phyloP scores from a whole-genome alignment of 306 rosid species.

The Trifolium repens region DNA sequence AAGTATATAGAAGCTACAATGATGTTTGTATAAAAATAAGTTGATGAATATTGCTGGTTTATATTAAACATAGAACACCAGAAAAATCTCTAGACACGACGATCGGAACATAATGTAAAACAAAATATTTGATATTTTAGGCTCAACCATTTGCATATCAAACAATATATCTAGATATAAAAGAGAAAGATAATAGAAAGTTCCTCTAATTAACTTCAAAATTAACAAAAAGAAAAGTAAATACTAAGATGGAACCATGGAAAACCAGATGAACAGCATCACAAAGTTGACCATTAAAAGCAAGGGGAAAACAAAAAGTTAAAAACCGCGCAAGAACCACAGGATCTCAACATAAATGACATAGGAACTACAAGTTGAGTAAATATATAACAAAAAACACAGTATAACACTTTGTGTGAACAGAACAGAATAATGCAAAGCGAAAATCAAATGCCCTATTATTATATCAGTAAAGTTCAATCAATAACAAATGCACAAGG shows the following conservation, averaged over 20 bases:
- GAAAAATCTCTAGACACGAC: not conserved
- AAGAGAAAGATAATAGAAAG: constrained; percentile 13
- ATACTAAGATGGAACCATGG: not conserved
- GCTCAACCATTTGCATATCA: not conserved
- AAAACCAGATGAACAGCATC: constrained; percentile 6
- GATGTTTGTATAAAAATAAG: no score
- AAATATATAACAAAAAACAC: no score
- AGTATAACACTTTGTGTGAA: no score
- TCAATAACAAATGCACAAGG: no score
- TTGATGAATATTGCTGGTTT: no score
- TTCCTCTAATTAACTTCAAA: constrained; percentile 1
- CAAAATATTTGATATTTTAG: not conserved
- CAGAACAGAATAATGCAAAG: no score
- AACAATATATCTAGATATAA: not conserved
- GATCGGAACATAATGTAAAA: constrained; percentile 3
- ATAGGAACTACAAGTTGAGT: no score
- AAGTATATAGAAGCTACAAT: no score
- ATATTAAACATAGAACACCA: constrained; percentile 8
- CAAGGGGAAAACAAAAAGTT: not conserved
- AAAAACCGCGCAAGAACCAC: no score
- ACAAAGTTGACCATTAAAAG: constrained; percentile 2
- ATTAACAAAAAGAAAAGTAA: not conserved
- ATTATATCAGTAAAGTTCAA: no score
- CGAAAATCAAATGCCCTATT: no score
- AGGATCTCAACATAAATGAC: no score